Evolutionary conservation across 805 yeast genomes (phyloP), one percentile per base, ranked within the genome.

Genomic region (Kregervanrija fluxuum): DNA sequence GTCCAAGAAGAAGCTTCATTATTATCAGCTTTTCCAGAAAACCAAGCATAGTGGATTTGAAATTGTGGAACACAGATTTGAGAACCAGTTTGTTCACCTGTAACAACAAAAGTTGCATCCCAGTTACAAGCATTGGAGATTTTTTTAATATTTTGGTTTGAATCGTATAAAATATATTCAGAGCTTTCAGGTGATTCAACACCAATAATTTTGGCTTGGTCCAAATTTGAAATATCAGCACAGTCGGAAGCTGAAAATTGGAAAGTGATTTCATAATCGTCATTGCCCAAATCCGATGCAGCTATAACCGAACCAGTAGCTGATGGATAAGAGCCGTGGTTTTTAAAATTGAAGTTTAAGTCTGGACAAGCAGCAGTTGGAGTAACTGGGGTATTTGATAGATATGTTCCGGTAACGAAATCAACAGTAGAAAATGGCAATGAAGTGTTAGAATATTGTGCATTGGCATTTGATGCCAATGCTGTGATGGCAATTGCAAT

Each of bases 21-120:
- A 9, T 38, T 37, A 11, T 37, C 35, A 11, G 54, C 59, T 11
- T 35, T 44, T 10, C 60, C 62, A 30, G 59, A 55, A 34, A 57
- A 53, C 57, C 65, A 62, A 14, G 62, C 62, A 38, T 51, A 61
- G 35, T 62, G 65, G 39, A 62, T 54, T 48, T 59, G 62, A 52
- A 61, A 61, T 12, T 50, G 32, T 6, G 60, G 58, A 46, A 56
- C 51, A 51, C 61, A 54, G 8, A 46, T 42, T 16, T 39, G 31
- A 17, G 49, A 49, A 13, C 48, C 48, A 14, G 34, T 37, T 8
- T 22, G 35, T 16, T 42, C 43, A 41, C 58, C 64, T 13, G 53
- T 49, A 11, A 61, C 56, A 33, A 53, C 51, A 37, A 62, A 54
- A 3, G 52, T 51, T 10, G 59, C 56, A 5, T 56, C 50, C 59